Conservation (phyloP, 106 monocot genomes). For the Dendrobium chrysotoxum region DNA sequence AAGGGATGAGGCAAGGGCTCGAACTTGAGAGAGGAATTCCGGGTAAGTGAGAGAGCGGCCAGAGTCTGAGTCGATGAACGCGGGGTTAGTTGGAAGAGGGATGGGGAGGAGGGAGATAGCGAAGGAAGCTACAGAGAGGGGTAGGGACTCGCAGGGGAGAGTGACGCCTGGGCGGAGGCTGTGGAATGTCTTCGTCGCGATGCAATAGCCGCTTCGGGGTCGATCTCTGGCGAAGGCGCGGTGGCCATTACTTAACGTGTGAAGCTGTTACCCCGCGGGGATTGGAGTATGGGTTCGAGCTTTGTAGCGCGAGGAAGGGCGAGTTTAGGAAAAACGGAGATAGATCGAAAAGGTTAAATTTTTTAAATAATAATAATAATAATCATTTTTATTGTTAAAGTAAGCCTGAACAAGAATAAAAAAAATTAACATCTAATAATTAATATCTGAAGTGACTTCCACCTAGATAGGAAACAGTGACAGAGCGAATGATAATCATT, state of each 20-base stretch:
- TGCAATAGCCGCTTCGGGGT: conserved; percentile 15
- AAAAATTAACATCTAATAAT: no score
- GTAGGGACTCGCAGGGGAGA: conserved; percentile 15
- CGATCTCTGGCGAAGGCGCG: neutral
- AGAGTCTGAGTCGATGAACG: conserved; percentile 23
- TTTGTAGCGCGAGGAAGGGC: neutral
- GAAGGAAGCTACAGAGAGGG: conserved; percentile 23
- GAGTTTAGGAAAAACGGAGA: no score
- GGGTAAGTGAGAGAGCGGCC: conserved; percentile 21
- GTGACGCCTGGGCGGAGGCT: conserved; percentile 11
- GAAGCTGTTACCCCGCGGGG: neutral
- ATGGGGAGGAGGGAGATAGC: conserved; percentile 18
- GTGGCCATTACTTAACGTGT: neutral
- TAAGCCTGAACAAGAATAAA: no score
- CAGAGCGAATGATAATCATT: no score
- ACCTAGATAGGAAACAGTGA: no score
- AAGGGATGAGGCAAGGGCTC: conserved; percentile 14
- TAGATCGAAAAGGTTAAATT: no score
- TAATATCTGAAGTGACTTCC: no score
- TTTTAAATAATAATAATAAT: no score
- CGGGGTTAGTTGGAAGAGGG: conserved; percentile 19
- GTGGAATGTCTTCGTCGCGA: conserved; percentile 16
- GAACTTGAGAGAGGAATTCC: conserved; percentile 2
- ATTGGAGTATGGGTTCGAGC: neutral
- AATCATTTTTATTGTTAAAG: no score